Base-by-base conservation (phyloP, 2,329 filamentous ascomycete genomes). In the Fusarium buharicum region DNA sequence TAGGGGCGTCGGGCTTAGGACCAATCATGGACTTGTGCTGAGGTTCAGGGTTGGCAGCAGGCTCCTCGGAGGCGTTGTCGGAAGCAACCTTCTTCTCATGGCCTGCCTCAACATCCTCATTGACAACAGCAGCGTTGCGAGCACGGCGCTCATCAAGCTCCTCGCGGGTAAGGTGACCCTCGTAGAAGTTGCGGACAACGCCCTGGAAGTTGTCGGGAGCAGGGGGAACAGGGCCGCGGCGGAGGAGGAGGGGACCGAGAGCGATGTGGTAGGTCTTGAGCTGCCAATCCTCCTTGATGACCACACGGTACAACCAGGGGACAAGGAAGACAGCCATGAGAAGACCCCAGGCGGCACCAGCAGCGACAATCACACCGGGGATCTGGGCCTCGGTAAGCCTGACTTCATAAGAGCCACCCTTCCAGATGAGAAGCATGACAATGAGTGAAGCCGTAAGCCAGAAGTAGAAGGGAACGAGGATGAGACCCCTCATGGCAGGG, bases 261-360 rank as follows among this genome's bases (percentile, higher is more conserved):
- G 80, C 64, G 52, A 87, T 76, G 58, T 87, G 79, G 71, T 78
- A 87, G 72, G 78, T 74, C 61, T 81, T 81, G 56, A 90, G 75
- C 68, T 84, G 74, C 83, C 85, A 83, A 75, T 90, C 86, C 62
- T 88, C 79, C 74, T 81, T 75, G 73, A 89, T 74, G 64, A 90
- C 78, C 39, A 82, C 78, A 52, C 83, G 80, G 72, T 87, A 82
- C 55, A 88, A 70, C 77, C 82, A 88, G 3, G 86, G 85, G 16
- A 87, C 77, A 56, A 88, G 80, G 73, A 86, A 86, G 57, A 83
- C 53, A 50, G 70, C 71, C 55, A 84, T 73, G 12, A 88, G 67
- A 5, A 82, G 62, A n/a, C 75, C 79, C 53, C 81, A 83, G 22
- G 60, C 83, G 17, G 76, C 79, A 55, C 83, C 83, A 18, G 81